phyloP scores from a whole-genome alignment of 306 rosid genomes.

The Cicer chorassanicum region DNA sequence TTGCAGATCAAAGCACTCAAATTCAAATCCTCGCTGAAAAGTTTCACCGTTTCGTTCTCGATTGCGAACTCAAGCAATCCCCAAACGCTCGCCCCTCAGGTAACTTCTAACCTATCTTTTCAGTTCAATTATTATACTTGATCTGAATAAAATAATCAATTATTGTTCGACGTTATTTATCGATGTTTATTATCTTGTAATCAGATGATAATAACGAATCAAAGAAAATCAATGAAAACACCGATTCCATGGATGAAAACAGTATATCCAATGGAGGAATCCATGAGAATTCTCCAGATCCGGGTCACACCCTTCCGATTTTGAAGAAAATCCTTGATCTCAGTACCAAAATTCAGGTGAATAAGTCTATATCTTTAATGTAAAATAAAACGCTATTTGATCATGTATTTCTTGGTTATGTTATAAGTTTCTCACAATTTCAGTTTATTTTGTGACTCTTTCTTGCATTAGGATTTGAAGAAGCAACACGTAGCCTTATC shows the following conservation, averaged over 20 bases:
- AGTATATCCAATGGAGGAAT: slow-evolving; percentile 58
- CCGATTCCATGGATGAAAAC: slow-evolving; percentile 56
- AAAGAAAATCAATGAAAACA: slow-evolving; percentile 44
- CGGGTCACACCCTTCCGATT: slow-evolving; percentile 77
- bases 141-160: not conserved
- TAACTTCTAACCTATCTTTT: slow-evolving; percentile 14
- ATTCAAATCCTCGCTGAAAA: slow-evolving; percentile 52
- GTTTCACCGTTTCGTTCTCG: slow-evolving; percentile 40
- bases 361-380: not conserved
- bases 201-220: slow-evolving; percentile 53
- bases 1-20: slow-evolving; percentile 54
- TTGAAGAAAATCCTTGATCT: slow-evolving; percentile 69
- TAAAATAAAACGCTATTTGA: not conserved
- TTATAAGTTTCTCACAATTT: slow-evolving; percentile 9
- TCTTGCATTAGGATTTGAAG: slow-evolving; percentile 71
- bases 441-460: slow-evolving; percentile 26
- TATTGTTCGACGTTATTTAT: not conserved
- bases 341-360: slow-evolving; percentile 72
- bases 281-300: slow-evolving; percentile 63
- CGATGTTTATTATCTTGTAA: not conserved
- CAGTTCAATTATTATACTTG: not conserved
- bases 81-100: slow-evolving; percentile 51
- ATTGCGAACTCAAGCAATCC: slow-evolving; percentile 48
- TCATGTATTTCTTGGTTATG: not conserved
- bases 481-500: slow-evolving; percentile 59